Evolutionary conservation across 176 grass and related monocot genomes (phyloP).

Genomic region (Stipa capillata): DNA sequence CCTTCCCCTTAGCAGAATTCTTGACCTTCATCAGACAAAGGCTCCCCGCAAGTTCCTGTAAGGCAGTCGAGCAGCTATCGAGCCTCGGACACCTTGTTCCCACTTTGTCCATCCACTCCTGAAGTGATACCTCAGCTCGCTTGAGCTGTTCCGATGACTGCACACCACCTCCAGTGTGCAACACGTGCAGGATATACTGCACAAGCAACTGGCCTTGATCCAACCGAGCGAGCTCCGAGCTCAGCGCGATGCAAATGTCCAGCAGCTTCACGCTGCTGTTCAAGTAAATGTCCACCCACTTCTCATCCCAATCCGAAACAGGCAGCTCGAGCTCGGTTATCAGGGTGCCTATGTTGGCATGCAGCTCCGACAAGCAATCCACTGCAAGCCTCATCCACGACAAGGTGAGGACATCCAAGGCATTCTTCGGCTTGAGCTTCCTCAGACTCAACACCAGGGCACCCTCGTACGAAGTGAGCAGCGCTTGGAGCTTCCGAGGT

Average conservation of each 20-base stretch:
- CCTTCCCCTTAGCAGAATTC: constrained; percentile 69
- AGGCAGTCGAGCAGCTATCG: constrained; percentile 34
- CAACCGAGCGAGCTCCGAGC: constrained; percentile 65
- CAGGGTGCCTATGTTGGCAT: constrained; percentile 44
- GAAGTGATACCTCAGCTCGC: constrained; percentile 32
- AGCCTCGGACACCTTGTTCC: constrained; percentile 38
- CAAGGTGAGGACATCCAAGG: constrained; percentile 48
- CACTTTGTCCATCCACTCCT: constrained; percentile 49
- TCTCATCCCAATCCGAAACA: constrained; percentile 83
- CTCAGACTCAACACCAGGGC: constrained; percentile 41
- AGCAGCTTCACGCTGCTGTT: constrained; percentile 77
- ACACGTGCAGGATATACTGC: constrained; percentile 53
- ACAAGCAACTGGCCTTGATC: constrained; percentile 74
- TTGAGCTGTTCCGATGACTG: constrained; percentile 44
- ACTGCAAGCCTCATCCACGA: constrained; percentile 61
- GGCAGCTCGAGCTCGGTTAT: constrained; percentile 72
- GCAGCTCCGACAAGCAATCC: constrained; percentile 41
- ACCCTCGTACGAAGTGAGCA: constrained; percentile 49
- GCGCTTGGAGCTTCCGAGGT: constrained; percentile 37
- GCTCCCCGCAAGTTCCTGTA: constrained; percentile 51
- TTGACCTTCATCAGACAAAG: constrained; percentile 61
- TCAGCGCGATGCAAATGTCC: constrained; percentile 66
- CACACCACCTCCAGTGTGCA: constrained; percentile 10
- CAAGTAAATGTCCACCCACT: constrained; percentile 83
- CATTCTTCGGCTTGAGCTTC: constrained; percentile 47